phyloP scores from a whole-genome alignment of 768 basidiomycete genomes.

The Serendipita vermifera region DNA sequence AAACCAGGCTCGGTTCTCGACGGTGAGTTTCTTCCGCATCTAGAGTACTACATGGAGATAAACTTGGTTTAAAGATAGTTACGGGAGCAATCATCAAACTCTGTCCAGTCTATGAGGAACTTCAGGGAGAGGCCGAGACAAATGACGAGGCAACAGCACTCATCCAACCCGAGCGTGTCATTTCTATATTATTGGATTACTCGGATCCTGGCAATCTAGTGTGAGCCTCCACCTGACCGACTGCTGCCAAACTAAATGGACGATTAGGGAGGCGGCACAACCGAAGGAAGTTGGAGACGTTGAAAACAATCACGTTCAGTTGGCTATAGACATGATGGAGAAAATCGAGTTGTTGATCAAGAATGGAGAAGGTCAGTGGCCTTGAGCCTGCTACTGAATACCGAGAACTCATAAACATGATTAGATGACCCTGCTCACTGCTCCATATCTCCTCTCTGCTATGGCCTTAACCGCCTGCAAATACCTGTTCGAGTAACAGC shows the following conservation, averaged over 20 bases:
- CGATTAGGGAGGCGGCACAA: too few relatives aligned
- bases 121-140: background rate
- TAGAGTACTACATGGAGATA: background rate
- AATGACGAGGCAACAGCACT: background rate
- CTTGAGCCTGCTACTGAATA: too few relatives aligned
- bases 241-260: too few relatives aligned
- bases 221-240: background rate
- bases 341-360: too few relatives aligned
- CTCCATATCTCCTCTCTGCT: background rate
- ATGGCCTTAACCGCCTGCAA: background rate
- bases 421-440: background rate
- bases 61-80: too few relatives aligned
- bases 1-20: conserved; percentile 24
- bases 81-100: background rate
- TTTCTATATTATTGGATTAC: background rate
- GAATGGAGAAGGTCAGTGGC: too few relatives aligned
- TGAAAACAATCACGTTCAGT: too few relatives aligned
- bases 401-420: too few relatives aligned
- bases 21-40: background rate
- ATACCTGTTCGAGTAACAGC: background rate
- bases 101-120: background rate
- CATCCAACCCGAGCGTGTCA: background rate
- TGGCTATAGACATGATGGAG: too few relatives aligned
- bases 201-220: background rate
- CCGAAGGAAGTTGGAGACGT: too few relatives aligned